These are phyloP conservation scores for Umbilicus rupestris DNA, from an alignment of 164 flowering plant genomes.

Conservation along the genomic window DNA sequence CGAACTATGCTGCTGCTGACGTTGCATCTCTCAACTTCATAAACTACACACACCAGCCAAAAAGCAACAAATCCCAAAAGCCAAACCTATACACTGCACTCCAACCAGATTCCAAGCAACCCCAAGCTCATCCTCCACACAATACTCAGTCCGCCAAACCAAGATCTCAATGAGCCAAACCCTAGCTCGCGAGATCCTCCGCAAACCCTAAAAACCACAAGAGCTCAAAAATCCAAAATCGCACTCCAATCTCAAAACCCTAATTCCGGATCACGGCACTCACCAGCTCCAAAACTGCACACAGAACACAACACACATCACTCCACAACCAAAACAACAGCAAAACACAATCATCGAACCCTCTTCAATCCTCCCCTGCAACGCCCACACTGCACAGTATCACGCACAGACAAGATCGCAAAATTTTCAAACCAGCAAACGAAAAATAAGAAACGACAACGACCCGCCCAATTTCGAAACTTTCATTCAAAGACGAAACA, in stretches of 20 bases:
- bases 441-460: neutral
- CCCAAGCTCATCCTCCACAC: constrained; percentile 17
- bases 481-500: neutral
- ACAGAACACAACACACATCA: neutral
- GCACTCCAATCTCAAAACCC: constrained; percentile 23
- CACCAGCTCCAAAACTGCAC: constrained; percentile 1
- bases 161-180: neutral
- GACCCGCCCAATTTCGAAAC: neutral
- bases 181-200: constrained; percentile 28
- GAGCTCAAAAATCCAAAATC: constrained; percentile 12
- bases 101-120: constrained; percentile 12
- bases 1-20: constrained; percentile 40
- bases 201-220: constrained; percentile 14
- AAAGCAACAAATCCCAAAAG: neutral
- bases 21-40: constrained; percentile 63
- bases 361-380: neutral
- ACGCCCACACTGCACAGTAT: neutral
- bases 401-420: neutral
- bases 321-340: neutral
- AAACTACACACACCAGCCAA: constrained; percentile 19
- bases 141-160: constrained; percentile 11
- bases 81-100: constrained; percentile 12
- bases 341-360: neutral
- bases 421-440: neutral
- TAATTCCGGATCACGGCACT: constrained; percentile 17